Evolutionary conservation across 352 stramenopile species (phyloP).

Genomic region (Phytophthora multivora): DNA sequence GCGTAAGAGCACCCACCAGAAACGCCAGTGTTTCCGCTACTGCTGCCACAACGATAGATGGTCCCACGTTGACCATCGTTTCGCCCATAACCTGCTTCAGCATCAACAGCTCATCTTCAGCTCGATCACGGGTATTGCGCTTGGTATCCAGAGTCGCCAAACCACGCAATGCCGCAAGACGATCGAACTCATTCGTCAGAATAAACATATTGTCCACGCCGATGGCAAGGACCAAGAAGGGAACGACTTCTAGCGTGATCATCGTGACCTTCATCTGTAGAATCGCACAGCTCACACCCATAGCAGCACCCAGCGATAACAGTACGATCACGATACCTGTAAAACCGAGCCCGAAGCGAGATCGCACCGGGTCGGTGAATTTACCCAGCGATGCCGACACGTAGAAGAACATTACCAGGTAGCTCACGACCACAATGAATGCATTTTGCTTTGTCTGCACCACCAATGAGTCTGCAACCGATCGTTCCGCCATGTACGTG

Average conservation of each 20-base stretch:
- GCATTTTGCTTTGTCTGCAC: constrained; percentile 90
- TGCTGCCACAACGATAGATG: constrained; percentile 87
- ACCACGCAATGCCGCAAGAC: constrained; percentile 53
- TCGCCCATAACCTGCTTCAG: constrained; percentile 74
- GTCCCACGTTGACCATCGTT: constrained; percentile 81
- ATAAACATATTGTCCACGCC: constrained; percentile 95
- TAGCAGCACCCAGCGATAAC: constrained; percentile 71
- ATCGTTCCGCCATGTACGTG: constrained; percentile 88
- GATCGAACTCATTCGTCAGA: constrained; percentile 88
- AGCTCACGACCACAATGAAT: constrained; percentile 88
- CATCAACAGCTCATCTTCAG: constrained; percentile 44
- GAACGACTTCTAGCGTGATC: constrained; percentile 92
- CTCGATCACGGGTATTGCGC: constrained; percentile 31
- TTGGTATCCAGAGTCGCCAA: constrained; percentile 35
- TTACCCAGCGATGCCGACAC: constrained; percentile 86
- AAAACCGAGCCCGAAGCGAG: constrained; percentile 79
- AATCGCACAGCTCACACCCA: constrained; percentile 68
- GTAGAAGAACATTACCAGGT: constrained; percentile 92
- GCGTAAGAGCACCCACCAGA: constrained; percentile 76
- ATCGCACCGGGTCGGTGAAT: constrained; percentile 67
- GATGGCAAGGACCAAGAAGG: constrained; percentile 92
- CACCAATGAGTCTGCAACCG: constrained; percentile 79
- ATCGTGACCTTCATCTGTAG: constrained; percentile 88
- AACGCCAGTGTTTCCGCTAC: constrained; percentile 86
- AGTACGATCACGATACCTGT: constrained; percentile 89